phyloP scores from a whole-genome alignment of 208 protist species.

The Acanthamoeba triangularis region DNA sequence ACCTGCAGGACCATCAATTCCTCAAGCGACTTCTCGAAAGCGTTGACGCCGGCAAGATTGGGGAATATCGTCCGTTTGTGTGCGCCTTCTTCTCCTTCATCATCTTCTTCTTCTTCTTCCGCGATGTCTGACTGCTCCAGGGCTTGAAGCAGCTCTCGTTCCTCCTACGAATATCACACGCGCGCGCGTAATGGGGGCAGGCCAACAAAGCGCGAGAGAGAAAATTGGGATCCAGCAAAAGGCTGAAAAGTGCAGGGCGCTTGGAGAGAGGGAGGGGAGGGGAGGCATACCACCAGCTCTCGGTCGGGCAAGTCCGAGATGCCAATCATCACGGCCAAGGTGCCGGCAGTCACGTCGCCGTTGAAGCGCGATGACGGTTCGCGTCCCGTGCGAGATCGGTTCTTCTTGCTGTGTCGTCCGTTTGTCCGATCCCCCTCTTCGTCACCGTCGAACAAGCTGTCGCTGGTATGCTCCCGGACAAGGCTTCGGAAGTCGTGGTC shows the following conservation, averaged over 20 bases:
- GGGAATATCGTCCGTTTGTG: conserved; percentile 1
- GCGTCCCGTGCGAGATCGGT: neutral
- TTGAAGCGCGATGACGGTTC: conserved; percentile 7
- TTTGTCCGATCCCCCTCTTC: too few species aligned
- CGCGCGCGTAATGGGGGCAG: too few species aligned
- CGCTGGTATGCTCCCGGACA: neutral
- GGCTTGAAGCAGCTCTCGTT: neutral
- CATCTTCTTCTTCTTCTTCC: neutral
- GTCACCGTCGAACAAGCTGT: neutral
- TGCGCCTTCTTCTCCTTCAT: neutral
- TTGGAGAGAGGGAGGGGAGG: neutral
- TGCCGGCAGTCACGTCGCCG: neutral
- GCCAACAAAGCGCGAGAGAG: too few species aligned
- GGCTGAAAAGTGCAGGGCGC: too few species aligned
- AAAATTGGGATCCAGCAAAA: too few species aligned
- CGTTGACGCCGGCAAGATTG: conserved; percentile 10
- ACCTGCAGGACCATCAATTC: conserved; percentile 41
- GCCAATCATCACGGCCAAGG: conserved; percentile 12
- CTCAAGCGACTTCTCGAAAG: conserved; percentile 17
- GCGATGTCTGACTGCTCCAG: neutral
- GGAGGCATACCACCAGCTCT: neutral
- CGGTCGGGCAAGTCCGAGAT: neutral
- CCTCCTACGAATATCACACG: too few species aligned
- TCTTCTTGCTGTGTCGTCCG: neutral
- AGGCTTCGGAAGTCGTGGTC: neutral